Evolutionary conservation across 352 stramenopile genomes (phyloP), one percentile per base, ranked within the genome.

Genomic region (Halophytophthora polymorphica): DNA sequence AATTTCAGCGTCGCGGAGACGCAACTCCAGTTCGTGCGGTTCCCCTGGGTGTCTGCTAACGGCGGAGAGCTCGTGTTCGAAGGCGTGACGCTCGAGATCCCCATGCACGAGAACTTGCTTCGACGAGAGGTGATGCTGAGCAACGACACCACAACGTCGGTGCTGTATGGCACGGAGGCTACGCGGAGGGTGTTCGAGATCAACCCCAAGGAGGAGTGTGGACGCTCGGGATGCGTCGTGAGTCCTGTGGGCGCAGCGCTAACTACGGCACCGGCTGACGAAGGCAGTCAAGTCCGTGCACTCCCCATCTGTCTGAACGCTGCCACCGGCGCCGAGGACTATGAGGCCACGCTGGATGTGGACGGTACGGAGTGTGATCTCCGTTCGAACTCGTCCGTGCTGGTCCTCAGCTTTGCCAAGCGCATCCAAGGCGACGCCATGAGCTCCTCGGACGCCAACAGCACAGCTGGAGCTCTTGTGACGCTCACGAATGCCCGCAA

Each of bases 401-500:
- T 84, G n/a, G 68, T 81, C 1, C 47, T 82, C n/a, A 84, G 70
- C 55, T 79, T 84, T 58, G 69, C 73, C 0, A 81, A 77, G 46
- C 68, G 70, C 5, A 70, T 83, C 19, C 36, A 66, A 3, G 73
- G 73, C 11, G 69, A 77, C 19, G 61, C 58, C 19, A 80, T 81
- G 18, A 62, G 57, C 14, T 66, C 53, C 0, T 67, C 64, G 2
- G 19, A 61, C 11, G 29, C 56, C 6, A 59, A 53, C 5, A 36
- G 36, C 17, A 45, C 41, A 2, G 53, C 19, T 8, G 44, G 15
- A 3, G 46, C 40, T 7, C 21, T 77, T 2, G 67, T 83, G 7
- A 70, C 63, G 45, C 35, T 83, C 2, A 63, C 53, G 15, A 81
- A 81, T 39, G 64, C 73, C 14, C 49, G 61, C 17, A 74, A 78